Percentiles rank a stretch among this genome's conserved stretches.
Evolutionary conservation across 306 rosid genomes (phyloP).

Genomic region (Rosa lucieae): DNA sequence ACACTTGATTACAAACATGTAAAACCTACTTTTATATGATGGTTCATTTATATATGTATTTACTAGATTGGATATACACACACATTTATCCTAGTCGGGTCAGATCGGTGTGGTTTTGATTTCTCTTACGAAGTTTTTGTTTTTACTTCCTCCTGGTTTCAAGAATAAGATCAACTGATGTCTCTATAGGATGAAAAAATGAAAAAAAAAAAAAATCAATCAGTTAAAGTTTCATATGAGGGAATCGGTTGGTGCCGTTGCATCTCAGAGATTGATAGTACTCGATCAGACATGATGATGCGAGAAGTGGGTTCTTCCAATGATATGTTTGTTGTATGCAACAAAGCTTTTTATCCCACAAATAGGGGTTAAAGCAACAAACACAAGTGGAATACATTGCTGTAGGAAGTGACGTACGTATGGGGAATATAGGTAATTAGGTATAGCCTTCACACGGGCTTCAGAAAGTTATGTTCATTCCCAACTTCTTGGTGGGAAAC

Average conservation of each 20-base stretch:
- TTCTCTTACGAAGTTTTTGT: too few species aligned
- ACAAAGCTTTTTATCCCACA: constrained; percentile 8
- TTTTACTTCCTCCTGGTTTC: background rate
- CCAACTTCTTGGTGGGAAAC: constrained; percentile 41
- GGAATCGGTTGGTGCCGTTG: background rate
- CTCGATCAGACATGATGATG: background rate
- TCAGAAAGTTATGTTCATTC: constrained; percentile 29
- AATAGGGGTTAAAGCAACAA: constrained; percentile 13
- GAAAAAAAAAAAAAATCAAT: background rate
- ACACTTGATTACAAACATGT: background rate
- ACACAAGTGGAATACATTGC: constrained; percentile 29
- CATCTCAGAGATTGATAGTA: background rate
- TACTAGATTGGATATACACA: background rate
- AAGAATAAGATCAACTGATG: background rate
- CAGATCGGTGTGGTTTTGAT: background rate
- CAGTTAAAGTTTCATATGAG: background rate
- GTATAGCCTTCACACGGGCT: constrained; percentile 30
- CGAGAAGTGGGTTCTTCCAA: constrained; percentile 1
- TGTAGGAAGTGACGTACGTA: constrained; percentile 16
- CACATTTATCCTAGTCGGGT: background rate
- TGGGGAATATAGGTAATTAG: constrained; percentile 2
- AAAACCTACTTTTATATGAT: background rate
- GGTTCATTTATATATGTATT: background rate
- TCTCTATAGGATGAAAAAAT: background rate
- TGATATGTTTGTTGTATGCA: constrained; percentile 2